Conservation (phyloP, 768 basidiomycete genomes). For the Clitopilus hobsonii region DNA sequence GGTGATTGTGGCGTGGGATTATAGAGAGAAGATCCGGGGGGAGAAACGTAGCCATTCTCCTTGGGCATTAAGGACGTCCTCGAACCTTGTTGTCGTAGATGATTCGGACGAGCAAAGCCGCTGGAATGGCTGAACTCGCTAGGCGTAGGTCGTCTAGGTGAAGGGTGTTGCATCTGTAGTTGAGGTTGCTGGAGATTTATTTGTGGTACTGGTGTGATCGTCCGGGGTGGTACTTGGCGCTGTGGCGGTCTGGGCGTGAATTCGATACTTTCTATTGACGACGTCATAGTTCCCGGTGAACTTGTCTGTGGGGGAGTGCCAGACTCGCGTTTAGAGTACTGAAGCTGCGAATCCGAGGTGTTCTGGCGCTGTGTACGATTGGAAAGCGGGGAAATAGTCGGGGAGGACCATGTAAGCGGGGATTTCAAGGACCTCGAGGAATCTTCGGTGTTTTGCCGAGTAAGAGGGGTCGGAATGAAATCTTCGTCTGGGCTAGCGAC, state of each 20-base stretch:
- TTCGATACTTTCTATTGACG: conserved; percentile 30
- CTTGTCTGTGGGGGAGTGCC: conserved; percentile 16
- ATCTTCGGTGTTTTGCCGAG: background rate
- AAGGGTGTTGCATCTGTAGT: conserved; percentile 6
- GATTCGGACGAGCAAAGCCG: conserved; percentile 5
- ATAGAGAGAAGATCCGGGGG: conserved; percentile 16
- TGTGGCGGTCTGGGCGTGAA: conserved; percentile 17
- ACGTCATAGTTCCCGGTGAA: conserved; percentile 24
- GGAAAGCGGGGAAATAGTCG: conserved; percentile 26
- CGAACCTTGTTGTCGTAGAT: conserved; percentile 8
- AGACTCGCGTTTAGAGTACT: conserved; percentile 6
- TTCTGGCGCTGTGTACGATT: conserved; percentile 11
- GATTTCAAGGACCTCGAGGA: conserved; percentile 1
- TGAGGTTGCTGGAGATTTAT: conserved; percentile 6
- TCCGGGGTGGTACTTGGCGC: conserved; percentile 8
- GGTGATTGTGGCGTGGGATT: conserved; percentile 7
- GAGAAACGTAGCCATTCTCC: conserved; percentile 13
- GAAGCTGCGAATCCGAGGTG: background rate
- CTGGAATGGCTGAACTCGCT: conserved; percentile 5
- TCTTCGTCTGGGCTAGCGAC: conserved; percentile 8
- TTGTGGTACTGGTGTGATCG: conserved; percentile 8
- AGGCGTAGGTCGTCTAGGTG: conserved; percentile 7
- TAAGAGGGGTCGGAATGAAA: background rate
- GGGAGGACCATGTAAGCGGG: conserved; percentile 17
- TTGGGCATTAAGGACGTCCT: conserved; percentile 19